Evolutionary conservation across 495 filamentous ascomycete species (phyloP).

Genomic region (Usnea hakonensis): DNA sequence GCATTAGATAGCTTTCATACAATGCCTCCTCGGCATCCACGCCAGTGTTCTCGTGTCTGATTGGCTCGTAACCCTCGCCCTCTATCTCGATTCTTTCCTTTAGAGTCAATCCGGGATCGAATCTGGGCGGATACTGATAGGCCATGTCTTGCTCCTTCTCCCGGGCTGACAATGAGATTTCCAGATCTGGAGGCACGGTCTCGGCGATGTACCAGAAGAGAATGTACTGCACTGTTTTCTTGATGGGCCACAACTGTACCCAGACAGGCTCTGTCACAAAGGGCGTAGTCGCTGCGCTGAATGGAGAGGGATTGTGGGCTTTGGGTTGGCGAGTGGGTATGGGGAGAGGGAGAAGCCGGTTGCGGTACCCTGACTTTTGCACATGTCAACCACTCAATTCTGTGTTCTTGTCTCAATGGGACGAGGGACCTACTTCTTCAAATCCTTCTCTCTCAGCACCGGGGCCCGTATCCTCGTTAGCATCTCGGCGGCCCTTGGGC

Average conservation of each 20-base stretch:
- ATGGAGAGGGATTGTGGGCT: slow-evolving; percentile 19
- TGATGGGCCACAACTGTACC: slow-evolving; percentile 34
- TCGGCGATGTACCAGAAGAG: slow-evolving; percentile 45
- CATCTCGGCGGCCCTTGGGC: slow-evolving; percentile 41
- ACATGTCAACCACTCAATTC: background rate
- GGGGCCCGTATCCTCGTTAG: slow-evolving; percentile 30
- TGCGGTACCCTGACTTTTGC: slow-evolving; percentile 38
- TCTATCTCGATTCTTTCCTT: slow-evolving; percentile 33
- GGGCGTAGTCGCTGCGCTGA: background rate
- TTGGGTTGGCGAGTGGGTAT: slow-evolving; percentile 35
- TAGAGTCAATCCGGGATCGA: slow-evolving; percentile 30
- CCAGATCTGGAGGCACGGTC: slow-evolving; percentile 37
- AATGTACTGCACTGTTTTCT: slow-evolving; percentile 32
- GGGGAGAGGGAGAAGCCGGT: slow-evolving; percentile 40
- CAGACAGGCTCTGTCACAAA: slow-evolving; percentile 38
- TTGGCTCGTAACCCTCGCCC: slow-evolving; percentile 32
- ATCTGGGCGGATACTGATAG: slow-evolving; percentile 25
- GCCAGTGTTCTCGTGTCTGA: slow-evolving; percentile 35
- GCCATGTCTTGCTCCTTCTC: slow-evolving; percentile 11
- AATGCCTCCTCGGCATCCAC: slow-evolving; percentile 39
- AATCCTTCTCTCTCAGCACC: slow-evolving; percentile 42
- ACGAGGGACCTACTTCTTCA: slow-evolving; percentile 33
- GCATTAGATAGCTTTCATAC: slow-evolving; percentile 36
- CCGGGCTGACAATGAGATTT: slow-evolving; percentile 18
- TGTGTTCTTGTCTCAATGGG: background rate